Evolutionary conservation across 2,329 filamentous ascomycete species (phyloP).

Genomic region (Ascochyta fabae): DNA sequence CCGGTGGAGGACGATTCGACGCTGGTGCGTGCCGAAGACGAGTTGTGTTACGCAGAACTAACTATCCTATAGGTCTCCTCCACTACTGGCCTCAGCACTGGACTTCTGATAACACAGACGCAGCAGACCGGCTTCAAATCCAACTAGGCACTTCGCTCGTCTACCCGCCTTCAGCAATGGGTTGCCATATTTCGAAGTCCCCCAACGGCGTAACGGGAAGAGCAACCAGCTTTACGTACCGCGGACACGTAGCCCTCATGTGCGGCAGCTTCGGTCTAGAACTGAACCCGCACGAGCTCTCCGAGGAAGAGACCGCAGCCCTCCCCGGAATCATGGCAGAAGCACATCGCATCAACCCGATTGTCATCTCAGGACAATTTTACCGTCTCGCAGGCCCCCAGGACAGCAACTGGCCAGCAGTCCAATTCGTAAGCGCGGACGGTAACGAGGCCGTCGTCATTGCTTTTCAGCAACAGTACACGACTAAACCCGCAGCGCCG

Average conservation of each 20-base stretch:
- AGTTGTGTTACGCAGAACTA: neutral
- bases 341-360: constrained; percentile 64
- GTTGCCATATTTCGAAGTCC: constrained; percentile 67
- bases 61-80: constrained; percentile 55
- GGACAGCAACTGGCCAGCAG: constrained; percentile 67
- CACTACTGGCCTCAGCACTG: constrained; percentile 71
- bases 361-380: constrained; percentile 65
- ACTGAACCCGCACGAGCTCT: constrained; percentile 62
- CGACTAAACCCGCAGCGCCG: constrained; percentile 61
- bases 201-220: constrained; percentile 66
- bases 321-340: constrained; percentile 63
- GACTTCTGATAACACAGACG: constrained; percentile 71
- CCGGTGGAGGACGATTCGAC: constrained; percentile 70
- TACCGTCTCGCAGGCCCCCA: constrained; percentile 66
- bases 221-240: constrained; percentile 64
- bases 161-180: constrained; percentile 69
- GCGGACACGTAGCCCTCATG: constrained; percentile 72
- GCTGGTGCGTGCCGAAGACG: constrained; percentile 33
- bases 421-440: constrained; percentile 64
- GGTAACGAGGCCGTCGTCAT: constrained; percentile 61
- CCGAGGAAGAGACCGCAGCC: constrained; percentile 58
- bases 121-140: constrained; percentile 65
- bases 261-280: constrained; percentile 71
- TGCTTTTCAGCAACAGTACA: constrained; percentile 64
- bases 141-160: constrained; percentile 69